Base-by-base conservation (phyloP, 2,329 filamentous ascomycete species). In the Colletotrichum lupini region DNA sequence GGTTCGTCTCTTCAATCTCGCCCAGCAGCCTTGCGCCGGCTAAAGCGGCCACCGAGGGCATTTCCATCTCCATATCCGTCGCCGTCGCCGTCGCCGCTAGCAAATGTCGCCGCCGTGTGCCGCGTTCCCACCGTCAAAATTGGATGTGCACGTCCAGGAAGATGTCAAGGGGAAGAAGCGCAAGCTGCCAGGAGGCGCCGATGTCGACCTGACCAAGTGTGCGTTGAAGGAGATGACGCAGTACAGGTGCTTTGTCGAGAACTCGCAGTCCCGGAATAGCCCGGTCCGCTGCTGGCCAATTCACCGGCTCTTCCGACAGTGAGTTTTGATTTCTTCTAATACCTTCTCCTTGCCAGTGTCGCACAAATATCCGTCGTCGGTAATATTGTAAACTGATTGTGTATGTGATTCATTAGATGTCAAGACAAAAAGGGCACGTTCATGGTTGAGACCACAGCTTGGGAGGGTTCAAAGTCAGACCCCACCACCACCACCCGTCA, bases 391-490 rank as follows among this genome's bases (percentile, higher is more conserved):
- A 9, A 14, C 35, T 61, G 49, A 60, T 22, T 3, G 55, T 3
- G 55, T 11, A 6, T 49, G 56, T 16, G 61, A 42, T 14, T 32
- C 14, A 57, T 61, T 60, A 92, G 91, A 76, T 92, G 91, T 80
- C 83, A 84, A 72, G 90, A 92, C 80, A 86, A 82, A 76, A 88
- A 88, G 16, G 88, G 88, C 5, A 82, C 72, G 8, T 92, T 92
- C 76, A 87, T 84, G 79, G 88, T 91, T 56, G 91, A 92, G 82
- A 92, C 91, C 28, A 92, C 91, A 14, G 85, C 86, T 56, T 92
- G 90, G 90, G 90, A 92, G 81, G 85, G 80, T 26, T 24, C 37
- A 24, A 52, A 24, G 14, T 24, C 42, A 49, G 19, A 49, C 42
- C 42, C 53, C 28, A 30, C 22, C 22, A 22, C 28, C 12, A 30